A percentile compares a stretch with the other conserved stretches of the same genome.
Conservation (phyloP, 345 rosid species). For the Corchorus olitorius region DNA sequence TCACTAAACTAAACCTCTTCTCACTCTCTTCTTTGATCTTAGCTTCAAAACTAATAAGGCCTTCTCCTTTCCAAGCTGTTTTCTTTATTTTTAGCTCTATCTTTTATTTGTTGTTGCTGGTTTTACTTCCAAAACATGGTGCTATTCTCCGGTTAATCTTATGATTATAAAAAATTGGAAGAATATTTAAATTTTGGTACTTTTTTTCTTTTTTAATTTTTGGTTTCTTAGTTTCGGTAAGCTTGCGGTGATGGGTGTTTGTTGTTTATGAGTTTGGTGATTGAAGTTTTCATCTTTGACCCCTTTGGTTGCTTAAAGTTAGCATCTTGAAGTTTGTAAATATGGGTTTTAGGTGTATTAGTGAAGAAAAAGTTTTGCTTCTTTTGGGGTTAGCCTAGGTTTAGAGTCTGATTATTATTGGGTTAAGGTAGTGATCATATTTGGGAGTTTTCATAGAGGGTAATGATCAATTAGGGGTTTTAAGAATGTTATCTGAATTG, state of each 20-base stretch:
- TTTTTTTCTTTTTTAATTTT: constrained; percentile 1
- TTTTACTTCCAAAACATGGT: constrained; percentile 25
- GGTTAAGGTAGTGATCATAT: constrained; percentile 28
- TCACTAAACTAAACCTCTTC: constrained; percentile 11
- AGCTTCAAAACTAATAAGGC: not conserved
- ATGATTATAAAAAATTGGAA: not conserved
- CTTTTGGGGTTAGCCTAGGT: constrained; percentile 24
- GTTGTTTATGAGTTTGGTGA: constrained; percentile 29
- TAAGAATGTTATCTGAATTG: constrained; percentile 63
- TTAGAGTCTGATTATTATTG: constrained; percentile 28
- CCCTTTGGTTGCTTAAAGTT: constrained; percentile 28
- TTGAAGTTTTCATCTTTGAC: constrained; percentile 51
- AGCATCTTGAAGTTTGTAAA: constrained; percentile 36
- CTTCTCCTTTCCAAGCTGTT: constrained; percentile 20
- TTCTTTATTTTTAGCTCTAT: constrained; percentile 7
- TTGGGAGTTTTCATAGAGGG: constrained; percentile 23
- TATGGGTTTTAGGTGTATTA: constrained; percentile 22
- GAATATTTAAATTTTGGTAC: not conserved
- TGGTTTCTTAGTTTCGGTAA: constrained; percentile 20
- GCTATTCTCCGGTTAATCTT: constrained; percentile 13
- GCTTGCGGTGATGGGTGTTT: constrained; percentile 8
- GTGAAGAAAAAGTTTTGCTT: constrained; percentile 33
- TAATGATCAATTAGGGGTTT: constrained; percentile 37
- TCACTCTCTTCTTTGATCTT: constrained; percentile 7
- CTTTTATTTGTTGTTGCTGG: not conserved